A percentile compares a stretch with the other conserved stretches of the same genome.
phyloP scores from a whole-genome alignment of 495 filamentous ascomycete species.

The Xylaria curta region DNA sequence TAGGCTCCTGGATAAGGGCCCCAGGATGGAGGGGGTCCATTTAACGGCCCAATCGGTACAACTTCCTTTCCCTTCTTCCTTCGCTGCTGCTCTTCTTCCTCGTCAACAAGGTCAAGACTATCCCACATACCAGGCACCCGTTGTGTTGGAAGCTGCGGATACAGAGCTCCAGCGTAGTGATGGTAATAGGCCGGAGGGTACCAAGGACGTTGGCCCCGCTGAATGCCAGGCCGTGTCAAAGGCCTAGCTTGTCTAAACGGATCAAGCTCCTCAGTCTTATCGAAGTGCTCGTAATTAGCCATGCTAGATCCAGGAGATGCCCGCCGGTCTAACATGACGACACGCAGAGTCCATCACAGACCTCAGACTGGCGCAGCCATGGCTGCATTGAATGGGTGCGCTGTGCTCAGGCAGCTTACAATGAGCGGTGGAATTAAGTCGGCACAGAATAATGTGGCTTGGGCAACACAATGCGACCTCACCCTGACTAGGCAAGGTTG shows the following conservation, averaged over 20 bases:
- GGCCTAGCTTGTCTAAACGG: not conserved
- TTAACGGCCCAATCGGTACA: slow-evolving; percentile 1
- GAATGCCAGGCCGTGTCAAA: not conserved
- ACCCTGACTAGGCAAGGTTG: slow-evolving; percentile 9
- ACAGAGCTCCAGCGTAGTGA: slow-evolving; percentile 3
- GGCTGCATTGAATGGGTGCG: not conserved
- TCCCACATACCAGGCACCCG: slow-evolving; percentile 4
- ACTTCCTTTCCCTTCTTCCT: slow-evolving; percentile 25
- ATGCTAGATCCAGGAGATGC: slow-evolving; percentile 18
- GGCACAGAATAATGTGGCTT: slow-evolving; percentile 10
- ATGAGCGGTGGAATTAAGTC: not conserved
- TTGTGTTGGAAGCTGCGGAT: slow-evolving; percentile 9
- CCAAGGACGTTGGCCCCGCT: slow-evolving; percentile 10
- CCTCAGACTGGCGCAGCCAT: not conserved
- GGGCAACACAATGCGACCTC: not conserved
- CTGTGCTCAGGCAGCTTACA: not conserved
- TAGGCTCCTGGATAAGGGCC: slow-evolving; percentile 1
- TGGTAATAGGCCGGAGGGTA: slow-evolving; percentile 6
- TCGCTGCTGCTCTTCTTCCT: slow-evolving; percentile 16
- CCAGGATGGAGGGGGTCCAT: slow-evolving; percentile 8
- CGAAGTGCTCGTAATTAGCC: not conserved
- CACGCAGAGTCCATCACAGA: slow-evolving; percentile 2
- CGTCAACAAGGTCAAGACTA: not conserved
- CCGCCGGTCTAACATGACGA: slow-evolving; percentile 7
- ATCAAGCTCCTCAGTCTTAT: not conserved